These are phyloP conservation scores for Cenococcum geophilum DNA, from an alignment of 495 filamentous ascomycete species.

Conservation along the genomic window DNA sequence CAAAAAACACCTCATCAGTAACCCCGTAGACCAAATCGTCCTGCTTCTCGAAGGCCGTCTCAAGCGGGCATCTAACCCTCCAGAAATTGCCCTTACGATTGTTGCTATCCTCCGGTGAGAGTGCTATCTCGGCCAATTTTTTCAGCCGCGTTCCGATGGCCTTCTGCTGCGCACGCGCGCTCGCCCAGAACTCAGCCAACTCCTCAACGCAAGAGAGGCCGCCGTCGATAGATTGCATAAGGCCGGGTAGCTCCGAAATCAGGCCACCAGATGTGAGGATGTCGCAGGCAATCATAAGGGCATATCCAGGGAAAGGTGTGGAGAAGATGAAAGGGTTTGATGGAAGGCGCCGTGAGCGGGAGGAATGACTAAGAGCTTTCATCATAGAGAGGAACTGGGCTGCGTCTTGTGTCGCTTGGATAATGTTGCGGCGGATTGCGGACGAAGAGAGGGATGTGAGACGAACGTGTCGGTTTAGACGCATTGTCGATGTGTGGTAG, in stretches of 20 bases:
- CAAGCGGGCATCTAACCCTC: constrained; percentile 10
- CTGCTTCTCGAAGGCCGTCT: constrained; percentile 5
- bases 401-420: constrained; percentile 27
- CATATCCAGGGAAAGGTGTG: constrained; percentile 35
- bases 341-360: constrained; percentile 18
- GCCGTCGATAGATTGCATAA: constrained; percentile 21
- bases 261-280: constrained; percentile 32
- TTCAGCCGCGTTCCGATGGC: constrained; percentile 18
- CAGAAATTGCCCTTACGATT: background rate
- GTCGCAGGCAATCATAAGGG: constrained; percentile 34
- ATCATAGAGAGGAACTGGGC: constrained; percentile 28
- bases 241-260: constrained; percentile 21
- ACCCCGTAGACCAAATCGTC: constrained; percentile 10
- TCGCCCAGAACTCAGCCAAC: constrained; percentile 31
- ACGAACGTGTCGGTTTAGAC: constrained; percentile 56
- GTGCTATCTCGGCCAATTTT: constrained; percentile 17
- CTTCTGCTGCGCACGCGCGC: constrained; percentile 28
- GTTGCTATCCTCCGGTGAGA: background rate
- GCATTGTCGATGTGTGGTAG: constrained; percentile 55
- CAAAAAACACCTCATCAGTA: constrained; percentile 2
- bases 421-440: constrained; percentile 31
- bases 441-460: constrained; percentile 18
- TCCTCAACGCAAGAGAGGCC: constrained; percentile 28
- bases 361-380: constrained; percentile 11
- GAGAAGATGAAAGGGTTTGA: constrained; percentile 19